These are phyloP conservation scores for Eucalyptus sideroxylon DNA, from an alignment of 345 rosid species.

Conservation along the genomic window DNA sequence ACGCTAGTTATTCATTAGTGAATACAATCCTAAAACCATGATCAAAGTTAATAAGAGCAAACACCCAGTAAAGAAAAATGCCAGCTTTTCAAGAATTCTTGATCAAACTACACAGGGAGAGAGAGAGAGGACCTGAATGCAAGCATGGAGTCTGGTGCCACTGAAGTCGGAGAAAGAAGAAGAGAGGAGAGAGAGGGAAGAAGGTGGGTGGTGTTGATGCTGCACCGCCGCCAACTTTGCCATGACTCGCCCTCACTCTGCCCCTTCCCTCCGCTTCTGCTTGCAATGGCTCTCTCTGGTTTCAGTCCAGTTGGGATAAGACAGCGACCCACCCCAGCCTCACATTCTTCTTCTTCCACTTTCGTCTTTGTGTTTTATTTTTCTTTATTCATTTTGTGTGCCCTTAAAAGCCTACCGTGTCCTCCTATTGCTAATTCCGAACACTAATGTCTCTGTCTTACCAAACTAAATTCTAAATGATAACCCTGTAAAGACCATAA, in stretches of 20 bases:
- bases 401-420: neutral
- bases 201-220: slow-evolving; percentile 36
- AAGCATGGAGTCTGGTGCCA: slow-evolving; percentile 67
- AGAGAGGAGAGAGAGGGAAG: slow-evolving; percentile 35
- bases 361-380: neutral
- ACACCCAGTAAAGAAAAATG: neutral
- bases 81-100: neutral
- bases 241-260: slow-evolving; percentile 17
- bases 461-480: neutral
- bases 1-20: neutral
- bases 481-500: neutral
- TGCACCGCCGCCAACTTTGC: slow-evolving; percentile 66
- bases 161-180: slow-evolving; percentile 88
- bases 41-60: neutral
- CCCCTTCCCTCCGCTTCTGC: neutral
- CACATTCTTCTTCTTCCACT: neutral
- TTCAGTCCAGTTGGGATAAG: neutral
- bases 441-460: neutral
- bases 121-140: slow-evolving; percentile 39
- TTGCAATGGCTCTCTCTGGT: neutral
- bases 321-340: neutral
- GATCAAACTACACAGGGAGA: neutral
- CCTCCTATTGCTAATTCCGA: neutral
- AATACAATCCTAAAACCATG: neutral
- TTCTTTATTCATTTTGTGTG: neutral